Percentiles rank a stretch among this genome's conserved stretches.
phyloP scores from a whole-genome alignment of 2,329 filamentous ascomycete genomes.

The Fusarium duplospermum region DNA sequence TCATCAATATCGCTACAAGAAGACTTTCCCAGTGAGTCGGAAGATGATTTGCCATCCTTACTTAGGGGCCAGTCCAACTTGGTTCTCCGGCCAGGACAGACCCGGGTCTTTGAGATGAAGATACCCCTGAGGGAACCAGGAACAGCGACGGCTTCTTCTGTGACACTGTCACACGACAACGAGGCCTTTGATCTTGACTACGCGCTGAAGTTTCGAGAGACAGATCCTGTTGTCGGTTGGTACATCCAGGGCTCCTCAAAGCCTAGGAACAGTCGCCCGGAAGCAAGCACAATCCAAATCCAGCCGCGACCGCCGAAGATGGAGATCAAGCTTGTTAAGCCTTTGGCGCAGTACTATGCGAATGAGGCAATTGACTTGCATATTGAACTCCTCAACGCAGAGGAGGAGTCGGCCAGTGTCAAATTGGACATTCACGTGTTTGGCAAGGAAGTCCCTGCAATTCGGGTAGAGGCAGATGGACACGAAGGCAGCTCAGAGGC shows the following conservation, averaged over 20 bases:
- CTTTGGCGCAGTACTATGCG: slow-evolving; percentile 82
- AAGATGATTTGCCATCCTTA: slow-evolving; percentile 48
- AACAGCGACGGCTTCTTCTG: slow-evolving; percentile 74
- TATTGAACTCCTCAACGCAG: slow-evolving; percentile 81
- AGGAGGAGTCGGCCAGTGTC: slow-evolving; percentile 81
- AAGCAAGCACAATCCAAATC: slow-evolving; percentile 73
- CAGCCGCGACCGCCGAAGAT: slow-evolving; percentile 93
- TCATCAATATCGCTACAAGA: slow-evolving; percentile 47
- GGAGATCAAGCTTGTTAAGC: slow-evolving; percentile 73
- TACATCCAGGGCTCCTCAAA: slow-evolving; percentile 57
- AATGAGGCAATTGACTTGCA: slow-evolving; percentile 79
- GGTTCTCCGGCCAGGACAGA: slow-evolving; percentile 73
- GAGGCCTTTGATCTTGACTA: slow-evolving; percentile 76
- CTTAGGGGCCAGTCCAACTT: slow-evolving; percentile 72
- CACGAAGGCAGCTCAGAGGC: slow-evolving; percentile 49
- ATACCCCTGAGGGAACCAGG: slow-evolving; percentile 85
- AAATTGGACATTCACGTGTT: slow-evolving; percentile 76
- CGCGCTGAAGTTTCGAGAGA: slow-evolving; percentile 64
- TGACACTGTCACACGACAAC: slow-evolving; percentile 71
- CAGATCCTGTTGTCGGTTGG: slow-evolving; percentile 61
- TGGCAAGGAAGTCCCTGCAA: slow-evolving; percentile 64
- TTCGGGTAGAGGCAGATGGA: slow-evolving; percentile 55
- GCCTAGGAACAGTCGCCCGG: slow-evolving; percentile 60
- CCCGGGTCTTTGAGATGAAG: slow-evolving; percentile 76
- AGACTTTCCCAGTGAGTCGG: slow-evolving; percentile 42